phyloP scores from a whole-genome alignment of 306 rosid genomes.

The Datisca glomerata region DNA sequence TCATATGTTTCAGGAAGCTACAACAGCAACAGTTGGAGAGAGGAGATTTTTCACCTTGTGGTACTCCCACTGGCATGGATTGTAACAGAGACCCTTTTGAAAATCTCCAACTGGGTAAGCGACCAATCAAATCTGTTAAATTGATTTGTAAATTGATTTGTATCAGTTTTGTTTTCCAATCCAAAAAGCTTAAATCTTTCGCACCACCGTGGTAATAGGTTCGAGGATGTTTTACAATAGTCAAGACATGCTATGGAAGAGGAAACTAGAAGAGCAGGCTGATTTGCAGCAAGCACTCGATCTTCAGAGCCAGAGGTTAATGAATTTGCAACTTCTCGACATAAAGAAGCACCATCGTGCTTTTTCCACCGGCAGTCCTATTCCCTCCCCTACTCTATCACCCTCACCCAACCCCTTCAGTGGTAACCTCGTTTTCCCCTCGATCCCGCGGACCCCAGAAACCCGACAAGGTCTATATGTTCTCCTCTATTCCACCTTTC shows the following conservation, averaged over 20 bases:
- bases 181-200: too few species aligned
- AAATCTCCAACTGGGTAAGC: slow-evolving; percentile 76
- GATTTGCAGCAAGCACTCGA: slow-evolving; percentile 85
- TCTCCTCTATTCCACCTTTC: too few species aligned
- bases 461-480: too few species aligned
- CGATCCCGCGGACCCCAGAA: too few species aligned
- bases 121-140: background rate
- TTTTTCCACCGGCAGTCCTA: slow-evolving; percentile 52
- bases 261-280: slow-evolving; percentile 88
- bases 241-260: slow-evolving; percentile 81
- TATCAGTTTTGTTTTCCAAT: background rate
- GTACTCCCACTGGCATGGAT: slow-evolving; percentile 80
- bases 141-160: slow-evolving; percentile 1
- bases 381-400: slow-evolving; percentile 66
- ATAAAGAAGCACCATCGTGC: slow-evolving; percentile 66
- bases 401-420: slow-evolving; percentile 52
- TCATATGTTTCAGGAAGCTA: slow-evolving; percentile 64
- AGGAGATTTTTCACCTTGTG: slow-evolving; percentile 87
- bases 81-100: slow-evolving; percentile 53
- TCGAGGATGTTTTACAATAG: slow-evolving; percentile 72
- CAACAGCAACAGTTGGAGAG: slow-evolving; percentile 64
- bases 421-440: slow-evolving; percentile 33
- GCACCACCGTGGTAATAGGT: slow-evolving; percentile 17
- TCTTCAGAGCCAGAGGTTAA: slow-evolving; percentile 67
- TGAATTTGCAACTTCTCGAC: slow-evolving; percentile 89